Evolutionary conservation across 108 stramenopile genomes (phyloP).

Genomic region (Licmophora abbreviata): DNA sequence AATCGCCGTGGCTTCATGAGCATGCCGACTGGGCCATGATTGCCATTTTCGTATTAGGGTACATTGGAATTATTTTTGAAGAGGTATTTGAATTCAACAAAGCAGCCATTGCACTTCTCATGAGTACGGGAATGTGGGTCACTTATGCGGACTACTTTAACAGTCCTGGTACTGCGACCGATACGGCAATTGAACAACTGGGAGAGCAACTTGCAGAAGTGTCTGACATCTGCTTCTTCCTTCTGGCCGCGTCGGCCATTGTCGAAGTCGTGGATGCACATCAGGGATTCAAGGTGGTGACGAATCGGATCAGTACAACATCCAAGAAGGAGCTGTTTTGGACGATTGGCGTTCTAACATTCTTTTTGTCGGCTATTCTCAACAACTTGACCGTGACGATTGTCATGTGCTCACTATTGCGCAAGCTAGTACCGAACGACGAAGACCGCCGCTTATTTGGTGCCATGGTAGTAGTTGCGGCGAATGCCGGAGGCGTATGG

Average conservation of each 20-base stretch:
- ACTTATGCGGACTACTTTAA: slow-evolving; percentile 87
- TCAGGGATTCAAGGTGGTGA: slow-evolving; percentile 93
- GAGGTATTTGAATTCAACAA: slow-evolving; percentile 93
- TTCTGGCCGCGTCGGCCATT: slow-evolving; percentile 88
- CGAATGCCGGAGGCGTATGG: slow-evolving; percentile 95
- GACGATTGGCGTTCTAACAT: slow-evolving; percentile 87
- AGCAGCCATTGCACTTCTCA: slow-evolving; percentile 84
- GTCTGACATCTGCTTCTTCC: slow-evolving; percentile 92
- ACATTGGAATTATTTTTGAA: slow-evolving; percentile 91
- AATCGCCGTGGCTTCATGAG: slow-evolving; percentile 67
- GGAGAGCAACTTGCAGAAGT: slow-evolving; percentile 89
- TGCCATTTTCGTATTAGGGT: slow-evolving; percentile 83
- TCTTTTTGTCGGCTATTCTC: slow-evolving; percentile 86
- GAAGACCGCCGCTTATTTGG: slow-evolving; percentile 85
- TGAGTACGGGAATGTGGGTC: slow-evolving; percentile 91
- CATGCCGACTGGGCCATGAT: slow-evolving; percentile 78
- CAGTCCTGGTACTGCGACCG: slow-evolving; percentile 57
- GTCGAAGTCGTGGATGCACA: slow-evolving; percentile 93
- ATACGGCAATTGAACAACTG: slow-evolving; percentile 61
- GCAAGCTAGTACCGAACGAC: slow-evolving; percentile 80
- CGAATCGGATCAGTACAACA: slow-evolving; percentile 84
- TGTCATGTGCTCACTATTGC: slow-evolving; percentile 84
- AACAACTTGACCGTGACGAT: slow-evolving; percentile 94
- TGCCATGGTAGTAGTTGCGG: slow-evolving; percentile 92
- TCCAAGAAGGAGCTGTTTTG: slow-evolving; percentile 86